Base-by-base conservation (phyloP, 805 yeast genomes). In the Barnettozyma sucrosica region DNA sequence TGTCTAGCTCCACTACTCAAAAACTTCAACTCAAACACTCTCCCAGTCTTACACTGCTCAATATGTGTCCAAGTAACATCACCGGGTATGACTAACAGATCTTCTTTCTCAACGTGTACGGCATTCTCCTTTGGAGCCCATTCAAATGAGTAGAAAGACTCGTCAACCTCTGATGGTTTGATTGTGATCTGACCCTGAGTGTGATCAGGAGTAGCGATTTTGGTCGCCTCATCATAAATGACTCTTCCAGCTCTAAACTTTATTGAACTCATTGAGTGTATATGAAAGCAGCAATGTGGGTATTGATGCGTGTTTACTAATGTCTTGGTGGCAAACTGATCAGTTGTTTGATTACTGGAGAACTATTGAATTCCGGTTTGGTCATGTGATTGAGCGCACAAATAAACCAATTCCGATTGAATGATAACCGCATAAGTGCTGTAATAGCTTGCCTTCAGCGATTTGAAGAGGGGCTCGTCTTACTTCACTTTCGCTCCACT, bases 211-310 rank as follows among this genome's bases (percentile, higher is more conserved):
- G 82, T 79, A 47, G 88, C 87, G 30, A 71, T 64, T 43, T 80
- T 76, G 2, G 84, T 70, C 10, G 70, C 72, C 48, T 76, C 83
- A 58, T 85, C 77, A 61, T 76, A 83, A 14, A 72, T 72, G 8
- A 85, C 93, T 61, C 75, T 76, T 19, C 96, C 96, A 24, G 96
- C 96, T 64, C 84, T 82, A 70, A 87, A 85, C 53, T 68, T 78
- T 24, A 64, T 36, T 0, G 46, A 33, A 0, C 56, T 43, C 60
- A 56, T 56, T 26, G 26, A 19, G 21, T 34, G 21, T 18, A 16
- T 7, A 34, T 16, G 21, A 5, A 3, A 34, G 9, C 16, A 16
- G 37, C 37, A 18, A 7, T 34, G 32, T 28, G 16, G 16, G 16
- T 28, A 14, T 28, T 28, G 13, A 11, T 16, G 32, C 14, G 32